Evolutionary conservation across 192 early-diverging fungal species (phyloP).

Genomic region (Coemansia sp.): DNA sequence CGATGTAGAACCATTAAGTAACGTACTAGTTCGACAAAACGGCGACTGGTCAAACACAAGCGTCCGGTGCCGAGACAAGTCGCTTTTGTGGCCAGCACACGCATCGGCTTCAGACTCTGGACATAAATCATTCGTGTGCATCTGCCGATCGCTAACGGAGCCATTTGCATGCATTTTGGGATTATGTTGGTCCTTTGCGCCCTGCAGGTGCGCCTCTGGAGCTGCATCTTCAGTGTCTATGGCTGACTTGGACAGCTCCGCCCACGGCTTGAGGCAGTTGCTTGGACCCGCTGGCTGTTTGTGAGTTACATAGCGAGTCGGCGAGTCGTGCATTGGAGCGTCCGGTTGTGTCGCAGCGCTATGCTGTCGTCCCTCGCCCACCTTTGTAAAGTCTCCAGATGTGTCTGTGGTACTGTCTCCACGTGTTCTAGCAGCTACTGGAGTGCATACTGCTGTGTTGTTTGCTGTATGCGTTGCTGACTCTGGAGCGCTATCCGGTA

Average conservation of each 20-base stretch:
- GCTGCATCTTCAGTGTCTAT: background rate
- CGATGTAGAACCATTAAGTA: slow-evolving; percentile 7
- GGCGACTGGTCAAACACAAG: slow-evolving; percentile 47
- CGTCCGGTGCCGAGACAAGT: slow-evolving; percentile 38
- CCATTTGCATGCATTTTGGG: slow-evolving; percentile 10
- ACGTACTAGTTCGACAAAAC: slow-evolving; percentile 26
- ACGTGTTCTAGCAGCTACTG: slow-evolving; percentile 6
- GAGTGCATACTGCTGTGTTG: slow-evolving; percentile 32
- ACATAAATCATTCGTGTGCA: slow-evolving; percentile 13
- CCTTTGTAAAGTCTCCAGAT: slow-evolving; percentile 2
- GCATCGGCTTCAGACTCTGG: background rate
- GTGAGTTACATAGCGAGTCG: slow-evolving; percentile 12
- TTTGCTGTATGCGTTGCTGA: slow-evolving; percentile 14
- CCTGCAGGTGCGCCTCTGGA: slow-evolving; percentile 7
- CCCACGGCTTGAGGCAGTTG: background rate
- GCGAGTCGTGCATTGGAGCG: slow-evolving; percentile 18
- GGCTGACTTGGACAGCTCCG: background rate
- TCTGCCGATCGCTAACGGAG: slow-evolving; percentile 25
- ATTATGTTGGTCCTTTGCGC: background rate
- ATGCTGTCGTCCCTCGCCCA: background rate
- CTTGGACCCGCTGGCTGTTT: background rate
- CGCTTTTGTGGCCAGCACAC: slow-evolving; percentile 3
- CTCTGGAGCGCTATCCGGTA: background rate
- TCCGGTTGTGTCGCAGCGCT: background rate
- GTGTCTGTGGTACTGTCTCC: background rate